Conservation (phyloP, 768 basidiomycete genomes). For the Gautieria morchelliformis region DNA sequence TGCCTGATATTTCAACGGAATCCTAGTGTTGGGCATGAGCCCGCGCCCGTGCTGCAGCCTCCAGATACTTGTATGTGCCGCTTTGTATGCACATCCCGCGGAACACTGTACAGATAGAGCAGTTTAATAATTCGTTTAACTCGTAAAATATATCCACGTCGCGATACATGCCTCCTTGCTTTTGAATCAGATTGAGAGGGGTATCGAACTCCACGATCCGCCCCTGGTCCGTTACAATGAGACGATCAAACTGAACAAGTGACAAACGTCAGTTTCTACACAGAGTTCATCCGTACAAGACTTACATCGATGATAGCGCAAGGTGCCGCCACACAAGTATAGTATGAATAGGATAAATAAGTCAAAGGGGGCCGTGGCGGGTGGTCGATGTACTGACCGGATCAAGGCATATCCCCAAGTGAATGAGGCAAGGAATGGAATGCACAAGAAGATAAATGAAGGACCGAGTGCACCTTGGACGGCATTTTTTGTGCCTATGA, state of each 20-base stretch:
- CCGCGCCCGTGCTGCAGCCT: constrained; percentile 42
- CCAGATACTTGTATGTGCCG: constrained; percentile 52
- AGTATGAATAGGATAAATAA: constrained; percentile 14
- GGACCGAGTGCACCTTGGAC: not conserved
- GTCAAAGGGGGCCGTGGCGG: constrained; percentile 14
- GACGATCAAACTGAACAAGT: constrained; percentile 15
- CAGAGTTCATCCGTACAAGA: not conserved
- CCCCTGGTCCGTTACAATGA: constrained; percentile 25
- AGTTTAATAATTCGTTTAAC: no score
- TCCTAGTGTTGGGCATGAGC: constrained; percentile 12
- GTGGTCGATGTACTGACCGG: constrained; percentile 11
- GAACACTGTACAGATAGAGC: constrained; percentile 28
- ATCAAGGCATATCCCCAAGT: constrained; percentile 17
- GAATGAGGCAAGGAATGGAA: constrained; percentile 11
- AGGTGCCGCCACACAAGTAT: constrained; percentile 12
- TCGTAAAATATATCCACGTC: no score
- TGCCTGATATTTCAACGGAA: no score
- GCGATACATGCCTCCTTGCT: no score
- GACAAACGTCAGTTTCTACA: constrained; percentile 18
- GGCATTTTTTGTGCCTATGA: constrained; percentile 8
- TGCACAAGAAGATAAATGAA: not conserved
- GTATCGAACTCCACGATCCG: constrained; percentile 60
- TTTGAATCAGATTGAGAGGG: constrained; percentile 22
- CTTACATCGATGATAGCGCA: constrained; percentile 57
- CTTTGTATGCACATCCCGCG: constrained; percentile 63